Conservation (phyloP, 2,329 filamentous ascomycete species). For the Ophiostoma quercus region DNA sequence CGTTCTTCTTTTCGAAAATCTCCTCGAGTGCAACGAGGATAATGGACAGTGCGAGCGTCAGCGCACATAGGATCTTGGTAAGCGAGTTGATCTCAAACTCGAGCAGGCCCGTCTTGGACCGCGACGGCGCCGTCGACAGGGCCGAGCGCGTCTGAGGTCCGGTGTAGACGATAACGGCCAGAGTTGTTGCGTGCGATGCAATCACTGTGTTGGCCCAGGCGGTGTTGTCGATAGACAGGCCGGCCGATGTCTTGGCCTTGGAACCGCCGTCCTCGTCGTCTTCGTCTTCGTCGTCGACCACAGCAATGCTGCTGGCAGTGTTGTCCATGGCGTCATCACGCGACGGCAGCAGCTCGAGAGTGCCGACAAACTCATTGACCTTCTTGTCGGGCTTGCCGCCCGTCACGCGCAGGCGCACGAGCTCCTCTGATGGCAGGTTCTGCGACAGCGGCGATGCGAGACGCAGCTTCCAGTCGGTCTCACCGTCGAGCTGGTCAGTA, state of each 20-base stretch:
- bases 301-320: not conserved
- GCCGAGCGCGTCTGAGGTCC: constrained; percentile 91
- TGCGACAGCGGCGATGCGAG: constrained; percentile 83
- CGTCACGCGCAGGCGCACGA: constrained; percentile 64
- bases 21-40: constrained; percentile 83
- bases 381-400: constrained; percentile 88
- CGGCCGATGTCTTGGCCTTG: constrained; percentile 39
- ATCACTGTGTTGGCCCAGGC: constrained; percentile 98
- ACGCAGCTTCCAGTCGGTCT: constrained; percentile 97
- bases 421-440: constrained; percentile 64
- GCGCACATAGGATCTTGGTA: constrained; percentile 88
- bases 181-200: constrained; percentile 81
- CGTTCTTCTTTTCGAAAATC: constrained; percentile 53
- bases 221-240: constrained; percentile 91
- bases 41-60: constrained; percentile 81
- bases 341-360: constrained; percentile 65
- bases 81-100: constrained; percentile 96
- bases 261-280: constrained; percentile 31
- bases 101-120: constrained; percentile 87
- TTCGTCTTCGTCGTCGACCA: not conserved
- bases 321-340: constrained; percentile 41
- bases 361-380: constrained; percentile 94
- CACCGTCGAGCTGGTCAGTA: constrained; percentile 93
- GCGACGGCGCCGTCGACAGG: constrained; percentile 82
- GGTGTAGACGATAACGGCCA: constrained; percentile 90